Conservation (phyloP, 495 filamentous ascomycete genomes). For the Penicillium waksmanii region DNA sequence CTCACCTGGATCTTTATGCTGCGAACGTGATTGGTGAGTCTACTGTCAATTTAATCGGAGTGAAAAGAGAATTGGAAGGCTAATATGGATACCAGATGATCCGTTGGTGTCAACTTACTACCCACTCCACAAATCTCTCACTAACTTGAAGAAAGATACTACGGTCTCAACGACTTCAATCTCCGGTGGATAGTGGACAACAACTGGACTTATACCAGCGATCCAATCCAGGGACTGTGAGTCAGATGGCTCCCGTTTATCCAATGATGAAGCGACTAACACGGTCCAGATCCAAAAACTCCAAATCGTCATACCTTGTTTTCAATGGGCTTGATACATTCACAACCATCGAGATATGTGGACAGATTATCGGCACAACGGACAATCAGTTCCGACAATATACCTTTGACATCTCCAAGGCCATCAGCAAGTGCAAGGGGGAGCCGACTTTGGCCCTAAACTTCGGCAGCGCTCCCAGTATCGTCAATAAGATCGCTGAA, state of each 20-base stretch:
- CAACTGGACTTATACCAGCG: conserved; percentile 68
- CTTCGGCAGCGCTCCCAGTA: conserved; percentile 60
- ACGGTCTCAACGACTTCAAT: conserved; percentile 64
- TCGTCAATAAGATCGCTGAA: conserved; percentile 56
- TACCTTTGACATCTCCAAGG: conserved; percentile 63
- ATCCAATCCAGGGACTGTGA: conserved; percentile 51
- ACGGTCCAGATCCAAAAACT: conserved; percentile 20
- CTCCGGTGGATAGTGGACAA: conserved; percentile 61
- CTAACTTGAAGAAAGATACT: conserved; percentile 37
- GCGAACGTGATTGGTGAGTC: conserved; percentile 51
- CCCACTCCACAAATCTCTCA: not conserved
- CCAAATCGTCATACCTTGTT: conserved; percentile 54
- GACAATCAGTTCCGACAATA: conserved; percentile 77
- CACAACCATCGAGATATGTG: conserved; percentile 63
- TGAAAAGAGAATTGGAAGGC: not conserved
- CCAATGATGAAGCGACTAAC: conserved; percentile 13
- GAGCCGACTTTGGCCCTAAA: conserved; percentile 50
- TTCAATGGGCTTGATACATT: conserved; percentile 73
- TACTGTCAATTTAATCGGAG: not conserved
- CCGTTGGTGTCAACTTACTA: conserved; percentile 42
- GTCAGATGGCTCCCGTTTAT: conserved; percentile 16
- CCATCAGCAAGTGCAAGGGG: conserved; percentile 48
- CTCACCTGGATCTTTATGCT: conserved; percentile 62
- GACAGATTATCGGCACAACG: conserved; percentile 60
- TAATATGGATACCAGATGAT: conserved; percentile 40